Evolutionary conservation across 371 early-diverging fungal genomes (phyloP), one percentile per base, ranked within the genome.

Genomic region (Actinomortierella wolfii): DNA sequence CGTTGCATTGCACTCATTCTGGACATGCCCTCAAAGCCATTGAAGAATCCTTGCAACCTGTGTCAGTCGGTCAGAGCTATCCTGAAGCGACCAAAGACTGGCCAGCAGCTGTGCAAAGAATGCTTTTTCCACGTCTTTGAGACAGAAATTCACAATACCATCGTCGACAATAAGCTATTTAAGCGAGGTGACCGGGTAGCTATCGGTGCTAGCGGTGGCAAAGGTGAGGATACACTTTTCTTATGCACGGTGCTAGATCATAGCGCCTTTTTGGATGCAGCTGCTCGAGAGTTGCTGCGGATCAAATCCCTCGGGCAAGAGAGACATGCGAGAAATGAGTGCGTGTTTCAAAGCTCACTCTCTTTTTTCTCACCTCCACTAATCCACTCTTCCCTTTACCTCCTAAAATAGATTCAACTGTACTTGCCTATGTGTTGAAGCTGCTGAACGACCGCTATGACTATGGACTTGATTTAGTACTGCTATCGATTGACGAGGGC

Each of bases 401-500:
- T 13, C n/a, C 24, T 17, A 1, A 11, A 13, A 29, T 64, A 93
- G 99, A 99, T 80, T 97, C 97, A 1, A 99, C 99, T 13, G 99
- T 99, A 20, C 83, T 99, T 15, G 99, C 99, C 3, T 90, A 98
- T 79, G 92, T 99, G 14, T 80, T 99, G 85, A 96, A 96, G 76
- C 76, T 88, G 20, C 83, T 99, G 58, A 99, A 99, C 78, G 94
- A 96, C 57, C 88, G 95, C 42, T 89, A 99, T 81, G 80, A 90
- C 56, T 99, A 99, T 76, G 96, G 96, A 1, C 78, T 99, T 13
- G 93, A 98, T 51, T 78, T 99, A 42, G 92, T 88, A 46, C 79
- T 99, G 26, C 80, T 99, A 13, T 96, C 97, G 20, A 90, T 99
- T n/a, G 99, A 99, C 82, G 99, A 99, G 83, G 99, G 99, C 25